A percentile compares a stretch with the other conserved stretches of the same genome.
phyloP scores from a whole-genome alignment of 768 basidiomycete species.

The Cytidiella melzeri region DNA sequence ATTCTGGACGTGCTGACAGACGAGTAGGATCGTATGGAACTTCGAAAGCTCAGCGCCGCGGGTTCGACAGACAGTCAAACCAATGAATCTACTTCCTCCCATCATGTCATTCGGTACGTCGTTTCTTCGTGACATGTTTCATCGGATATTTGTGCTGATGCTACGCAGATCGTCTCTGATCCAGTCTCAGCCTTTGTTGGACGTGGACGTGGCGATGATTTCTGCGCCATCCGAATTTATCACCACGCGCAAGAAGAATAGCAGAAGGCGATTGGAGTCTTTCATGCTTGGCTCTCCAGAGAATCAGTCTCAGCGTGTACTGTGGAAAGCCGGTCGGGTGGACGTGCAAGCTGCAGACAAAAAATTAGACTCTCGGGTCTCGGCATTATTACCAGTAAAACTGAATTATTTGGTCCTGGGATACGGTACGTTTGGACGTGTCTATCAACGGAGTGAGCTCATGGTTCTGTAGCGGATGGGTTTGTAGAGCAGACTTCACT shows the following conservation, averaged over 20 bases:
- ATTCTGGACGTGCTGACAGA: not conserved
- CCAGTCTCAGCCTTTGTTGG: not conserved
- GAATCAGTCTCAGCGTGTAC: not conserved
- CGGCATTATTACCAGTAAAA: slow-evolving; percentile 41
- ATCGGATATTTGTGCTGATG: not conserved
- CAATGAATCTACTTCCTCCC: not conserved
- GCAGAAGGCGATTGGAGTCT: slow-evolving; percentile 12
- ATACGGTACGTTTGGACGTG: slow-evolving; percentile 14
- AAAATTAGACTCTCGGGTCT: slow-evolving; percentile 4
- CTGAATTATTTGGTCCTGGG: slow-evolving; percentile 56
- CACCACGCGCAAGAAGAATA: slow-evolving; percentile 18
- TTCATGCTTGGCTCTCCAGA: not conserved
- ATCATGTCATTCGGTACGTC: slow-evolving; percentile 8
- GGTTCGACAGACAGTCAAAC: slow-evolving; percentile 18
- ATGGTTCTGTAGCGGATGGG: slow-evolving; percentile 24
- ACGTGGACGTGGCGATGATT: not conserved
- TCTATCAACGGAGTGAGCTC: not conserved
- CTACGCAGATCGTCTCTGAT: not conserved
- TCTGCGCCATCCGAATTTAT: slow-evolving; percentile 11
- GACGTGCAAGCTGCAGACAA: not conserved
- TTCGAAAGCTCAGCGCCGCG: slow-evolving; percentile 12
- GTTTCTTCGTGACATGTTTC: not conserved
- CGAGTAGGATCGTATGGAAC: slow-evolving; percentile 19
- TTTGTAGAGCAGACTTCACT: slow-evolving; percentile 23
- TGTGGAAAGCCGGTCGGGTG: slow-evolving; percentile 23